phyloP scores from a whole-genome alignment of 2,329 filamentous ascomycete species.

The Colletotrichum shisoi region DNA sequence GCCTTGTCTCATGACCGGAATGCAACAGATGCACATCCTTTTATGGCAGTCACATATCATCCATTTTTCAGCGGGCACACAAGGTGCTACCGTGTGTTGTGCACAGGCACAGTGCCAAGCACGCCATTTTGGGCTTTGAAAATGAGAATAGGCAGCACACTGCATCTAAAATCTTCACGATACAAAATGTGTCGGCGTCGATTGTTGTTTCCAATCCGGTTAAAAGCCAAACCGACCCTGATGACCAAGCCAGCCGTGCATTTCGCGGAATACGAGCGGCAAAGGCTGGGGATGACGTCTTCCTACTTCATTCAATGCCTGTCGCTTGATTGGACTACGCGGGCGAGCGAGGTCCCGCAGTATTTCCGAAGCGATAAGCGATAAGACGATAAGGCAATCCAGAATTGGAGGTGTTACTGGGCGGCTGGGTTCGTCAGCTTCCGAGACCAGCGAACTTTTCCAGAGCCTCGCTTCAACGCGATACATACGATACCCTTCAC shows the following conservation, averaged over 20 bases:
- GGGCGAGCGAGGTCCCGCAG: not conserved
- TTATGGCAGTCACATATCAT: not conserved
- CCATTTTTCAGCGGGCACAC: too few relatives aligned
- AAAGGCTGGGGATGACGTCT: conserved; percentile 32
- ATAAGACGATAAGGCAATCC: conserved; percentile 32
- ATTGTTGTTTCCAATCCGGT: too few relatives aligned
- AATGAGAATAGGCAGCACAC: too few relatives aligned
- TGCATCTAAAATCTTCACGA: too few relatives aligned
- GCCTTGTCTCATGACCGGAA: not conserved
- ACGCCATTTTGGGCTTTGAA: too few relatives aligned
- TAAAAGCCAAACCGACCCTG: too few relatives aligned
- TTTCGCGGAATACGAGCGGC: not conserved
- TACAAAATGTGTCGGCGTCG: too few relatives aligned
- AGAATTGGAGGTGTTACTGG: not conserved
- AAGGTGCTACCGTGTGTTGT: too few relatives aligned
- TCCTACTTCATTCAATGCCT: conserved; percentile 11
- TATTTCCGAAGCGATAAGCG: conserved; percentile 31
- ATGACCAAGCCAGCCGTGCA: not conserved
- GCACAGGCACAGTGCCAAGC: too few relatives aligned
- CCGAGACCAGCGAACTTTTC: conserved; percentile 33
- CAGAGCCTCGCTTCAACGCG: conserved; percentile 16
- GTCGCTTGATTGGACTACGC: conserved; percentile 20
- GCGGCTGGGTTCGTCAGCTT: conserved; percentile 1
- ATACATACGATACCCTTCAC: conserved; percentile 6
- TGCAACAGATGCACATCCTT: too few relatives aligned